These are phyloP conservation scores for Cadophora sp. DNA, from an alignment of 2,329 filamentous ascomycete species.

Conservation along the genomic window DNA sequence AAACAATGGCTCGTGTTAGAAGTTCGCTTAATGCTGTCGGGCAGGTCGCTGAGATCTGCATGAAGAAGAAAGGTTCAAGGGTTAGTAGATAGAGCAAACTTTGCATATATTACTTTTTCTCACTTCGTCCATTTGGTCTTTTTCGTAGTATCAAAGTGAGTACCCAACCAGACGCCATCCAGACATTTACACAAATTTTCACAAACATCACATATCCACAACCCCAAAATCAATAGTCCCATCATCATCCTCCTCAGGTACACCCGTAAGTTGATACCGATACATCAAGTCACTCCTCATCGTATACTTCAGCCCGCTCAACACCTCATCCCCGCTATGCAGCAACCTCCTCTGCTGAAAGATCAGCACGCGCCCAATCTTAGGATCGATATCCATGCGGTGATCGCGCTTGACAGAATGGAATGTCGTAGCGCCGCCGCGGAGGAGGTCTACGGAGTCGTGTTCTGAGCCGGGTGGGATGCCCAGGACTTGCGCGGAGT, in stretches of 20 bases:
- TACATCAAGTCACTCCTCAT: slow-evolving; percentile 63
- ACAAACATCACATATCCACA: background rate
- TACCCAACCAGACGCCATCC: background rate
- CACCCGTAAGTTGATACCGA: slow-evolving; percentile 37
- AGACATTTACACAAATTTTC: background rate
- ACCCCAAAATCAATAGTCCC: background rate
- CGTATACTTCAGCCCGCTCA: slow-evolving; percentile 60
- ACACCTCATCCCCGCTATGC: slow-evolving; percentile 61
- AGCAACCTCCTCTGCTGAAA: slow-evolving; percentile 61
- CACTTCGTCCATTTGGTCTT: too few species aligned
- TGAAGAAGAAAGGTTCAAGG: too few species aligned
- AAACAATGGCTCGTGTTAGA: too few species aligned
- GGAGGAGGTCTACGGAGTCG: slow-evolving; percentile 15
- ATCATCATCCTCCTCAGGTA: background rate
- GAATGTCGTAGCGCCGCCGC: slow-evolving; percentile 60
- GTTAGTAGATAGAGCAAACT: too few species aligned
- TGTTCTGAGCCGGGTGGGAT: slow-evolving; percentile 30
- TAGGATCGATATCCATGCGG: slow-evolving; percentile 60
- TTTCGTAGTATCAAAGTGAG: too few species aligned
- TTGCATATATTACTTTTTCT: too few species aligned
- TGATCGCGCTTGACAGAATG: slow-evolving; percentile 51
- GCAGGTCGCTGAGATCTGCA: too few species aligned
- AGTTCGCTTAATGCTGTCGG: too few species aligned
- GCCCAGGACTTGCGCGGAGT: slow-evolving; percentile 52
- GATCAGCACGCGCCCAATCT: slow-evolving; percentile 62